Evolutionary conservation across 1,284 basidiomycete species (phyloP).

Genomic region (Leccinum fallax): DNA sequence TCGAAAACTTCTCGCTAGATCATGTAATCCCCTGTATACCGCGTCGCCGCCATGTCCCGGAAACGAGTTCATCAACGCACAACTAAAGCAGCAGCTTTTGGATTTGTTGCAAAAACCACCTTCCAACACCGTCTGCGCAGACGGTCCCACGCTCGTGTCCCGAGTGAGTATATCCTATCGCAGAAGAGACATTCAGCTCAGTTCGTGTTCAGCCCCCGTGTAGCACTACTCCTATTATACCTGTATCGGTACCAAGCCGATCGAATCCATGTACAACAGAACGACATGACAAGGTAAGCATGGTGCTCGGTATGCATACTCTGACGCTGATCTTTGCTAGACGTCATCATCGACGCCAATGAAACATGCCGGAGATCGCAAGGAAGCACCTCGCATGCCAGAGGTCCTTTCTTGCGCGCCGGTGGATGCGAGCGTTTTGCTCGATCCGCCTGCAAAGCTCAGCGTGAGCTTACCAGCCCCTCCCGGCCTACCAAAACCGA

Average conservation of each 20-base stretch:
- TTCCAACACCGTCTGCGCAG: not conserved
- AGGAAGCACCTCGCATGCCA: not conserved
- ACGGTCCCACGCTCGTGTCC: not conserved
- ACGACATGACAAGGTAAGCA: conserved; percentile 6
- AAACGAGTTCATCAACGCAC: conserved; percentile 1
- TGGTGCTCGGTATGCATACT: not conserved
- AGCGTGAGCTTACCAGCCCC: conserved; percentile 14
- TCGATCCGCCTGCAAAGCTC: not conserved
- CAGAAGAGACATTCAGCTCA: conserved; percentile 2
- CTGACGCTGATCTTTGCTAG: conserved; percentile 9
- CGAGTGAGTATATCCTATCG: conserved; percentile 1
- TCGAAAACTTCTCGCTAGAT: conserved; percentile 7
- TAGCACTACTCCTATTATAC: conserved; percentile 1
- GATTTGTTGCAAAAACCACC: not conserved
- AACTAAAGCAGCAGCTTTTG: conserved; percentile 7
- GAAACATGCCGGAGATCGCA: not conserved
- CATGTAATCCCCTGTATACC: conserved; percentile 10
- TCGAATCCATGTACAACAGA: not conserved
- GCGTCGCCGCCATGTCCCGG: not conserved
- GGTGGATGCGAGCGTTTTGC: not conserved
- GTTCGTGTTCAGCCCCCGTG: conserved; percentile 1
- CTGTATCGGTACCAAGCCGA: not conserved
- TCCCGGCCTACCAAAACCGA: conserved; percentile 16
- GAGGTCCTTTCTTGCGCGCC: conserved; percentile 4
- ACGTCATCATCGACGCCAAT: conserved; percentile 4